phyloP scores from a whole-genome alignment of 2,329 filamentous ascomycete genomes.

The Colletotrichum lupini region DNA sequence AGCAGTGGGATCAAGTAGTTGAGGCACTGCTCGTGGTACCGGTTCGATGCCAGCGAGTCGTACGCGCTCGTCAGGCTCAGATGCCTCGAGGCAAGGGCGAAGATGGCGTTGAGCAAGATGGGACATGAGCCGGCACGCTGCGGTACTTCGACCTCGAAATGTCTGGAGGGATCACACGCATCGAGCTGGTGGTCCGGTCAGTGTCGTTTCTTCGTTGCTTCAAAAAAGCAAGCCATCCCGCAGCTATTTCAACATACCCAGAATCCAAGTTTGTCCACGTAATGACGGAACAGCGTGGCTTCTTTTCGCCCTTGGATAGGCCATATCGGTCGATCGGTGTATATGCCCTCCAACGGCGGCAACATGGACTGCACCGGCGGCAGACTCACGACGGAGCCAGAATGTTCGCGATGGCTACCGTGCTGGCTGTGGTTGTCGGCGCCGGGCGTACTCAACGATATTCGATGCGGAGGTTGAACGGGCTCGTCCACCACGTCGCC shows the following conservation, averaged over 20 bases:
- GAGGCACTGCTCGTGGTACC: slow-evolving; percentile 66
- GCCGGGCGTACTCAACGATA: slow-evolving; percentile 15
- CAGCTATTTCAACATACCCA: slow-evolving; percentile 43
- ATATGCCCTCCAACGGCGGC: slow-evolving; percentile 37
- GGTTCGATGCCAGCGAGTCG: slow-evolving; percentile 60
- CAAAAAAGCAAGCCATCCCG: not conserved
- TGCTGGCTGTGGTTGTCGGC: slow-evolving; percentile 5
- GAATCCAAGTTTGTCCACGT: slow-evolving; percentile 47
- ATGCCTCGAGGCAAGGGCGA: slow-evolving; percentile 66
- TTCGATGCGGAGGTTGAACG: slow-evolving; percentile 5
- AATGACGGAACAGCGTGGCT: slow-evolving; percentile 48
- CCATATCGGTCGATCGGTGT: slow-evolving; percentile 37
- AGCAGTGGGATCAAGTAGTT: slow-evolving; percentile 60
- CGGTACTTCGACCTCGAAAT: slow-evolving; percentile 66
- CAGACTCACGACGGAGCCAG: slow-evolving; percentile 14
- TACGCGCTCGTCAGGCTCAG: slow-evolving; percentile 60
- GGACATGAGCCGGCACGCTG: slow-evolving; percentile 61
- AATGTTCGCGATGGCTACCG: slow-evolving; percentile 12
- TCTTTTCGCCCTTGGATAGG: slow-evolving; percentile 46
- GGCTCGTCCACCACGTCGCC: not conserved
- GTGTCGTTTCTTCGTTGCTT: not conserved
- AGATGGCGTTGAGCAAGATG: slow-evolving; percentile 66
- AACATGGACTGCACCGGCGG: slow-evolving; percentile 23
- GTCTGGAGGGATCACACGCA: slow-evolving; percentile 51
- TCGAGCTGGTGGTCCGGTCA: slow-evolving; percentile 49